phyloP scores from a whole-genome alignment of 352 stramenopile species.

The Phytophthora nicotianae region DNA sequence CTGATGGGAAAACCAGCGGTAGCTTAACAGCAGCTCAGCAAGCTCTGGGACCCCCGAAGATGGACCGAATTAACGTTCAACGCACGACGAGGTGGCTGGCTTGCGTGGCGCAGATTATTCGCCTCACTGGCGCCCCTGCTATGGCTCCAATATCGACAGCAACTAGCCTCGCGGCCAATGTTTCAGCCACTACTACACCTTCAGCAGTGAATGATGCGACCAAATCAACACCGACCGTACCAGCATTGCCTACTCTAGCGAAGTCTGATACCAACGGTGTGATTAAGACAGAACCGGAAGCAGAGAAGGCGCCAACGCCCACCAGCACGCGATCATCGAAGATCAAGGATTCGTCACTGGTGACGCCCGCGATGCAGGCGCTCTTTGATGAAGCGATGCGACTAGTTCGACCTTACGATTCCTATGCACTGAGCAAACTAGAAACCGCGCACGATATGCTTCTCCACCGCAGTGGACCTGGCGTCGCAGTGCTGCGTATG shows the following conservation, averaged over 20 bases:
- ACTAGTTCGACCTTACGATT: conserved; percentile 67
- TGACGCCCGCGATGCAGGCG: conserved; percentile 44
- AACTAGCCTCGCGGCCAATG: not conserved
- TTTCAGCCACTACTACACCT: not conserved
- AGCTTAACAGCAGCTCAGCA: conserved; percentile 22
- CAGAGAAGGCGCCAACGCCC: conserved; percentile 1
- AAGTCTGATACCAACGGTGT: conserved; percentile 7
- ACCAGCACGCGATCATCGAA: conserved; percentile 11
- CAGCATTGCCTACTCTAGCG: not conserved
- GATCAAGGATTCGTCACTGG: conserved; percentile 17
- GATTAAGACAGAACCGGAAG: conserved; percentile 15
- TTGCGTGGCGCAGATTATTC: conserved; percentile 73
- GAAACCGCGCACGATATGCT: conserved; percentile 69
- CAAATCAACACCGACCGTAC: not conserved
- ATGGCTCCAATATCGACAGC: conserved; percentile 9
- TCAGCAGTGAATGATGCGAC: conserved; percentile 2
- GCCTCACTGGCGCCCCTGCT: conserved; percentile 38
- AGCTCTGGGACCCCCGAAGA: conserved; percentile 59
- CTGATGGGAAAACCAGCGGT: conserved; percentile 25
- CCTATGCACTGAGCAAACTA: conserved; percentile 72
- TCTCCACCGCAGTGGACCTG: conserved; percentile 57
- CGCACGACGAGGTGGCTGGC: conserved; percentile 75
- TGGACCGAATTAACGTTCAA: conserved; percentile 83
- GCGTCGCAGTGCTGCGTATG: conserved; percentile 66
- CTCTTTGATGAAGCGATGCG: conserved; percentile 72